Percentiles rank a stretch among this genome's conserved stretches.
phyloP scores from a whole-genome alignment of 2,329 filamentous ascomycete species.

The Furcasterigmium sp. region DNA sequence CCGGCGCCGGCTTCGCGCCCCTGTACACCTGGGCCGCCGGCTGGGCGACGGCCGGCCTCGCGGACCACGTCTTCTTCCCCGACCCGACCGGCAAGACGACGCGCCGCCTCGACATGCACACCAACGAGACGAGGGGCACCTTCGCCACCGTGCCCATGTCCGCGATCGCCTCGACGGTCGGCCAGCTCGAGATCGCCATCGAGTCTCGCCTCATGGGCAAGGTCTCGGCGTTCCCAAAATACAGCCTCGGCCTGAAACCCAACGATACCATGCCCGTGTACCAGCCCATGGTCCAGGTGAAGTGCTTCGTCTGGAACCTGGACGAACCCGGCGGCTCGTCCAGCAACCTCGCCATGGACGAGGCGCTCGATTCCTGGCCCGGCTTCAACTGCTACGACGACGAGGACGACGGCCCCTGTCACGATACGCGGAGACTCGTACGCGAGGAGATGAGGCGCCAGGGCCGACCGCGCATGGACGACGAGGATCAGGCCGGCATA shows the following conservation, averaged over 20 bases:
- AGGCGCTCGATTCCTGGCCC: not conserved
- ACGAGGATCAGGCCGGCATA: too few species aligned
- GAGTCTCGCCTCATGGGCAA: not conserved
- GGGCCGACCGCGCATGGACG: too few species aligned
- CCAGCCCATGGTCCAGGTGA: constrained; percentile 5
- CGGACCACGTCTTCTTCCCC: not conserved
- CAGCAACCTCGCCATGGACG: not conserved
- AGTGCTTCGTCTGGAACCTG: not conserved
- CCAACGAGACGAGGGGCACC: not conserved
- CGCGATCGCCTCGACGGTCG: not conserved
- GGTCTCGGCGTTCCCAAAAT: not conserved
- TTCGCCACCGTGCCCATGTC: not conserved
- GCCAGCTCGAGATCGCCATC: not conserved
- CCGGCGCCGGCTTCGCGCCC: constrained; percentile 1
- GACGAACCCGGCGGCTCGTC: too few species aligned
- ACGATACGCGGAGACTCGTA: not conserved
- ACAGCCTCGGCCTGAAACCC: not conserved
- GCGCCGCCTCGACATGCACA: not conserved
- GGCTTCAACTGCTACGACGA: constrained; percentile 3
- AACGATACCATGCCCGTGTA: constrained; percentile 1
- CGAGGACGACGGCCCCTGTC: not conserved
- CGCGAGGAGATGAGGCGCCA: not conserved
- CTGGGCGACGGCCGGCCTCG: not conserved
- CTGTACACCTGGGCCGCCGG: constrained; percentile 2
- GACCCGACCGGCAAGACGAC: not conserved